phyloP scores from a whole-genome alignment of 306 rosid genomes.

The Trifolium subterraneum region DNA sequence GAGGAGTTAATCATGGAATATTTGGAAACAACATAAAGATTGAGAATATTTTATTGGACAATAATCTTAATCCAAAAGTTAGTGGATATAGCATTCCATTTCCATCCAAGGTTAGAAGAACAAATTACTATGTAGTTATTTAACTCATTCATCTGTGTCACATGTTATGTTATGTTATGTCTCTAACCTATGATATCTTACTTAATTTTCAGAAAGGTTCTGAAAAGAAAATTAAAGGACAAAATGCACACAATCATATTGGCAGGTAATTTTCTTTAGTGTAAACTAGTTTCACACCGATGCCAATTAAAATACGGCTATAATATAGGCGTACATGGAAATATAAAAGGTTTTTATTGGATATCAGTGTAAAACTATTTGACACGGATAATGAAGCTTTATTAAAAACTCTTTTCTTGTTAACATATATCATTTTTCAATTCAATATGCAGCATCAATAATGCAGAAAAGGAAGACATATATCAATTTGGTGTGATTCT shows the following conservation, averaged over 20 bases:
- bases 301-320: too few species aligned
- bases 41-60: constrained; percentile 69
- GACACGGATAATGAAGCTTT: neutral
- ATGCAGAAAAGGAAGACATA: constrained; percentile 85
- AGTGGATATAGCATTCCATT: constrained; percentile 76
- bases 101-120: constrained; percentile 62
- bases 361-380: neutral
- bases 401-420: too few species aligned
- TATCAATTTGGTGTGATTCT: constrained; percentile 78
- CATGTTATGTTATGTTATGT: neutral
- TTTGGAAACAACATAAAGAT: constrained; percentile 74
- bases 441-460: constrained; percentile 41
- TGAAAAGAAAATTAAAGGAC: constrained; percentile 39
- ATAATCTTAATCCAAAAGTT: constrained; percentile 69
- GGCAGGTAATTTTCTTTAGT: constrained; percentile 42
- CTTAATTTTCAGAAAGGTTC: constrained; percentile 39
- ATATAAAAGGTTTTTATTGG: too few species aligned
- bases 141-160: constrained; percentile 14
- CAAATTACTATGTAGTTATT: neutral
- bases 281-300: neutral
- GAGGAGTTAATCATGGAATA: constrained; percentile 63
- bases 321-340: neutral
- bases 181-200: constrained; percentile 1
- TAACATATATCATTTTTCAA: neutral
- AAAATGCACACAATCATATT: constrained; percentile 21